phyloP scores from a whole-genome alignment of 2,329 filamentous ascomycete species.

The Clonostachys rosea region DNA sequence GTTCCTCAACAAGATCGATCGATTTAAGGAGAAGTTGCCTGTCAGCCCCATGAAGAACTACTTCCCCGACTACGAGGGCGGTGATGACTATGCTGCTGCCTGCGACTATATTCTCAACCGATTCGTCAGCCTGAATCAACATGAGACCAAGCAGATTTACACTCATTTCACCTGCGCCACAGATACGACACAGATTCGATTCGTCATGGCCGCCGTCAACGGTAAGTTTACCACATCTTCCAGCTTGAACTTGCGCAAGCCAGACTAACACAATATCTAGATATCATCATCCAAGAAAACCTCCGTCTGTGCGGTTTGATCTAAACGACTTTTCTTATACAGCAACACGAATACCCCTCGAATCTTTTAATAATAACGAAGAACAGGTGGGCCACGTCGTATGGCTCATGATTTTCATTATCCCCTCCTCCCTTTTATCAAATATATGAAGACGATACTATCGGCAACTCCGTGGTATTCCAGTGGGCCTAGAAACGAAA shows the following conservation, averaged over 20 bases:
- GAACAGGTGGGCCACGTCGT: conserved; percentile 27
- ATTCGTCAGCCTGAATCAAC: conserved; percentile 97
- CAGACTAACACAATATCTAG: conserved; percentile 35
- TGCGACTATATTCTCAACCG: conserved; percentile 99
- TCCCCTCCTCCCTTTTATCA: too few species aligned
- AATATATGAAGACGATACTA: not conserved
- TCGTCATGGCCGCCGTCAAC: conserved; percentile 99
- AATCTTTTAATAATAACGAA: conserved; percentile 28
- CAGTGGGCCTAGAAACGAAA: not conserved
- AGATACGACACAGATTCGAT: conserved; percentile 97
- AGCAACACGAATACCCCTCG: conserved; percentile 37
- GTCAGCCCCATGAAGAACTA: conserved; percentile 84
- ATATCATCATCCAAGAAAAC: conserved; percentile 99
- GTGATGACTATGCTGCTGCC: conserved; percentile 89
- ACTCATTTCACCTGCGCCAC: conserved; percentile 99
- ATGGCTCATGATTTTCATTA: conserved; percentile 24
- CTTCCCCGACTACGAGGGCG: conserved; percentile 89
- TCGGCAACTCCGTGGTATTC: not conserved
- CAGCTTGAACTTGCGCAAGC: not conserved
- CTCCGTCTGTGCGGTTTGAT: conserved; percentile 94
- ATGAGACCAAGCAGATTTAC: conserved; percentile 99
- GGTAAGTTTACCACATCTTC: conserved; percentile 53
- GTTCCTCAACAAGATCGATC: conserved; percentile 87
- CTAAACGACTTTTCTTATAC: conserved; percentile 49
- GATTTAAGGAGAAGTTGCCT: conserved; percentile 81